A percentile compares a stretch with the other conserved stretches of the same genome.
Conservation (phyloP, 305 asterid genomes). For the Rubia occidens region DNA sequence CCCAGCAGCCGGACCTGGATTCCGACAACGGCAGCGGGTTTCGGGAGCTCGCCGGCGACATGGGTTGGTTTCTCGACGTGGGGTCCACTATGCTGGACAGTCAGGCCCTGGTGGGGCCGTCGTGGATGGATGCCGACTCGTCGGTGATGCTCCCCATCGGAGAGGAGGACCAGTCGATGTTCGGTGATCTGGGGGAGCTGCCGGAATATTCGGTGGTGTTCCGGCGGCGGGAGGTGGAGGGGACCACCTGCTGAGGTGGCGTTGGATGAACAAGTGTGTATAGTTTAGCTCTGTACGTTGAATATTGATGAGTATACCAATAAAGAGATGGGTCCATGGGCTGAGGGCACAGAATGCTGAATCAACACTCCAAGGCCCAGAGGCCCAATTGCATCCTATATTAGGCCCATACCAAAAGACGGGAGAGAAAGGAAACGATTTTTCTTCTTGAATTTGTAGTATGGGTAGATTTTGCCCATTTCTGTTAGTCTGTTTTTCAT, state of each 20-base stretch:
- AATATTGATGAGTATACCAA: neutral
- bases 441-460: slow-evolving; percentile 5
- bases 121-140: slow-evolving; percentile 40
- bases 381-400: neutral
- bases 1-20: slow-evolving; percentile 35
- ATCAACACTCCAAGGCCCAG: neutral
- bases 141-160: slow-evolving; percentile 42
- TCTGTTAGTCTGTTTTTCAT: neutral
- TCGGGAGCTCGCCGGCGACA: slow-evolving; percentile 44
- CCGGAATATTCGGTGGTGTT: slow-evolving; percentile 67
- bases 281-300: slow-evolving; percentile 8
- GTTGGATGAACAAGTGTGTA: slow-evolving; percentile 24
- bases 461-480: neutral
- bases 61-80: slow-evolving; percentile 57
- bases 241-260: slow-evolving; percentile 35
- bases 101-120: slow-evolving; percentile 40
- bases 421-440: neutral
- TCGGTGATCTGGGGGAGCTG: slow-evolving; percentile 73
- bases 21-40: slow-evolving; percentile 34
- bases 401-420: slow-evolving; percentile 4
- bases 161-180: slow-evolving; percentile 65
- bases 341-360: slow-evolving; percentile 2
- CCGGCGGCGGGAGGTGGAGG: slow-evolving; percentile 26
- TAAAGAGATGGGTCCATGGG: slow-evolving; percentile 4
- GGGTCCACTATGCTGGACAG: slow-evolving; percentile 48